Conservation (phyloP, 2,329 filamentous ascomycete species). For the Scedosporium aurantiacum region DNA sequence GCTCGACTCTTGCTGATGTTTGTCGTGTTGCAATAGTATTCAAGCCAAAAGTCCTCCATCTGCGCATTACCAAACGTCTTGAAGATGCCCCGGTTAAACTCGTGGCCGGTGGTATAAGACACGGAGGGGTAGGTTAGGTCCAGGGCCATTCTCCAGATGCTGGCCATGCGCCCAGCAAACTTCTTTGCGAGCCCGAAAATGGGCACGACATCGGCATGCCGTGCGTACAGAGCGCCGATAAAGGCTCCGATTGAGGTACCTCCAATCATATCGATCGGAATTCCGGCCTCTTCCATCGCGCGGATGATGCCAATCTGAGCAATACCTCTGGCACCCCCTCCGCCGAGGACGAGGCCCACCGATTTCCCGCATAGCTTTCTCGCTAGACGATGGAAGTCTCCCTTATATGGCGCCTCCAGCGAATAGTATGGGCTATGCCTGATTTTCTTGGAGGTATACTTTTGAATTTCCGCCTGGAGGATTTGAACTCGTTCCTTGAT, state of each 20-base stretch:
- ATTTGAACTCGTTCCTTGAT: constrained; percentile 91
- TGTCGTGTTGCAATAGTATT: constrained; percentile 98
- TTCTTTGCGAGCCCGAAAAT: constrained; percentile 97
- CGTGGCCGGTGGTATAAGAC: constrained; percentile 95
- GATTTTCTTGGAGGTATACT: constrained; percentile 91
- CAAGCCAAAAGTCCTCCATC: constrained; percentile 98
- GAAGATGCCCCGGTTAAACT: constrained; percentile 98
- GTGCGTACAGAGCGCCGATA: constrained; percentile 87
- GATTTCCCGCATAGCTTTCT: constrained; percentile 86
- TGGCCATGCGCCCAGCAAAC: constrained; percentile 96
- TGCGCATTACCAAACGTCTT: constrained; percentile 95
- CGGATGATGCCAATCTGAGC: constrained; percentile 89
- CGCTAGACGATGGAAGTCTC: constrained; percentile 89
- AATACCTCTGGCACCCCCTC: constrained; percentile 84
- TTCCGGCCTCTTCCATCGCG: constrained; percentile 89
- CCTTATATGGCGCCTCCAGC: constrained; percentile 84
- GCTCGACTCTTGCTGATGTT: constrained; percentile 91
- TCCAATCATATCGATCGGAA: constrained; percentile 89
- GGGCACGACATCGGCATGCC: constrained; percentile 90
- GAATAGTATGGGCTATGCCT: constrained; percentile 82
- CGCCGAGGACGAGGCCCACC: constrained; percentile 85
- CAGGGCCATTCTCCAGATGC: constrained; percentile 95
- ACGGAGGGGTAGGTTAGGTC: constrained; percentile 93
- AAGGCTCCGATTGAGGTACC: constrained; percentile 96
- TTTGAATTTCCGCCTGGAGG: constrained; percentile 92